Conservation (phyloP, 1,284 basidiomycete genomes). For the Volvariella surrecta region DNA sequence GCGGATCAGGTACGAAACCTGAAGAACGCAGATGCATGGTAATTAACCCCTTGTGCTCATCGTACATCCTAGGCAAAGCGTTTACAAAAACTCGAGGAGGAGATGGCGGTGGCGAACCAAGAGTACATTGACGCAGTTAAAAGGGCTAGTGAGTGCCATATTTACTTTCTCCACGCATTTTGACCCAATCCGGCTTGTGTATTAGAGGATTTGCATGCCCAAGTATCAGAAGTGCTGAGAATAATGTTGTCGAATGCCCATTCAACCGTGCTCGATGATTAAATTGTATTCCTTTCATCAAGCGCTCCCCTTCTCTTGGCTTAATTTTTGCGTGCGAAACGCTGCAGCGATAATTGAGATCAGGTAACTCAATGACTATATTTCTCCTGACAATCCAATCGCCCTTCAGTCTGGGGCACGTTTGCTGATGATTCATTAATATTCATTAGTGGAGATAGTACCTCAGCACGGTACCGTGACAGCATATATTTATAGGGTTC, state of each 20-base stretch:
- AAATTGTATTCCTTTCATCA: no score
- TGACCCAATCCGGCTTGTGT: background rate
- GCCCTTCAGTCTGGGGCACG: no score
- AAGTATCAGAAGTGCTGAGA: constrained; percentile 51
- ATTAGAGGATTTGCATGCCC: constrained; percentile 50
- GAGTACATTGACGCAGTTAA: constrained; percentile 65
- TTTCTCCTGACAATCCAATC: no score
- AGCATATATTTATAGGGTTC: no score
- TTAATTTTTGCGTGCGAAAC: no score
- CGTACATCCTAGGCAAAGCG: constrained; percentile 44
- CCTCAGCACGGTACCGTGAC: no score
- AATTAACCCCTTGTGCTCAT: background rate
- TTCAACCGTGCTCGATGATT: constrained; percentile 17
- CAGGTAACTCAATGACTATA: no score
- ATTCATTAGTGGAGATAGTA: no score
- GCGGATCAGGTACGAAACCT: constrained; percentile 46
- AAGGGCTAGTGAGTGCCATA: constrained; percentile 54
- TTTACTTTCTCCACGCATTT: background rate
- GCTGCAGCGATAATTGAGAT: no score
- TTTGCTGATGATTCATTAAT: no score
- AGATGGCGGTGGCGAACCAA: constrained; percentile 62
- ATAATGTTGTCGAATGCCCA: constrained; percentile 52
- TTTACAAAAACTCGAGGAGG: constrained; percentile 50
- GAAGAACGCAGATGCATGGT: background rate
- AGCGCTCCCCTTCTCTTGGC: no score